Evolutionary conservation across 2,329 filamentous ascomycete species (phyloP), one percentile per base, ranked within the genome.

Genomic region (Penicillium sp.): DNA sequence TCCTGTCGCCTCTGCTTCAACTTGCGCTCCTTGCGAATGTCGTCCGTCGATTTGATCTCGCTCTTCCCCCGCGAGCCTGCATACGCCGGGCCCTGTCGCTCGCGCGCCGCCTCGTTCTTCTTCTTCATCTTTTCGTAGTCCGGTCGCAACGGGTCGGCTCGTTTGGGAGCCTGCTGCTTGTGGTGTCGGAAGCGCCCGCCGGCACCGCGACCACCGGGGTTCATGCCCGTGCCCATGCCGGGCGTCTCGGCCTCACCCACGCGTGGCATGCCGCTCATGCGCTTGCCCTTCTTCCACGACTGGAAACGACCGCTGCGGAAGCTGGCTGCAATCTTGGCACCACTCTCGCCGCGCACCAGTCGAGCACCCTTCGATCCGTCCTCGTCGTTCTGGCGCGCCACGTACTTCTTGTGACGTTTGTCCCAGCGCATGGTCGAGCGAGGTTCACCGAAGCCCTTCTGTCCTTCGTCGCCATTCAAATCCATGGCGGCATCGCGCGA

Each of bases 241-340:
- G 71, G 61, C 74, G 79, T 62, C 58, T 97, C 94, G 40, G 81
- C 72, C 72, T 97, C 92, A 57, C 95, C 94, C 30, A 92, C 88
- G 39, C 87, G 82, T 9, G 92, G 92, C 67, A 95, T 73, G 16
- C 85, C 82, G 50, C 85, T 84, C 42, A 97, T 78, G 59, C 90
- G 88, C 76, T 97, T 89, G 18, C 87, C 84, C 69, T 88, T 90
- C 71, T 87, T 88, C 95, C 94, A 99, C 59, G 82, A 84, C 69
- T 97, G 92, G 76, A 95, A 99, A 41, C 92, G 86, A 31, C 95
- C 94, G 71, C 87, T 92, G 68, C 92, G 87, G 83, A 99, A 97
- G 54, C 82, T 88, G 41, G 94, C 91, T 1, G 94, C 90, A 63
- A 99, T 96, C 79, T 96, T 97, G 77, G 92, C 90, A 48, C 94